These are phyloP conservation scores for Zangia roseola DNA, from an alignment of 768 basidiomycete genomes.

Conservation along the genomic window DNA sequence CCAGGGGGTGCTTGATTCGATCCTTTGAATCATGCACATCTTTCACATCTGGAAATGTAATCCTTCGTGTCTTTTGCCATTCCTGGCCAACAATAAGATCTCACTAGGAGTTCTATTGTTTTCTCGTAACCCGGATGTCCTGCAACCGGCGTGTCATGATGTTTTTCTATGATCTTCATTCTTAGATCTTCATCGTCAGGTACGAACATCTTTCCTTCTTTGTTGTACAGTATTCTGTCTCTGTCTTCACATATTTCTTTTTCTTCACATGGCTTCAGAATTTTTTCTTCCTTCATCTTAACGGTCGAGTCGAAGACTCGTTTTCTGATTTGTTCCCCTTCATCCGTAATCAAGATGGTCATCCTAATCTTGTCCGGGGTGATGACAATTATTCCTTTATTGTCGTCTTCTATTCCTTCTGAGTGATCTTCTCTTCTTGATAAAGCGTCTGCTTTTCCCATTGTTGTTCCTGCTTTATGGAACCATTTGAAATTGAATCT, in stretches of 20 bases:
- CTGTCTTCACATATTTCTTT: too few relatives aligned
- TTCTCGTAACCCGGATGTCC: background rate
- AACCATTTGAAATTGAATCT: background rate
- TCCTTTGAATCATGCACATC: background rate
- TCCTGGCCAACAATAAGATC: background rate
- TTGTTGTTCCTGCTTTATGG: background rate
- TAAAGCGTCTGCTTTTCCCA: background rate
- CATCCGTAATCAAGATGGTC: too few relatives aligned
- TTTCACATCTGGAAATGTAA: background rate
- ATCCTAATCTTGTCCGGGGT: background rate
- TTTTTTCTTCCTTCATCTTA: too few relatives aligned
- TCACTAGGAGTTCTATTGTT: background rate
- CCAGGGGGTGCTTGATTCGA: background rate
- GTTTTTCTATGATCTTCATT: too few relatives aligned
- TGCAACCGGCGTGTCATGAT: background rate
- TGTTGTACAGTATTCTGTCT: too few relatives aligned
- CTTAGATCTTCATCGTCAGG: too few relatives aligned
- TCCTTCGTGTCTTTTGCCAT: background rate
- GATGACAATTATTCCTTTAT: background rate
- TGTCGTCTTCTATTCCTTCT: background rate
- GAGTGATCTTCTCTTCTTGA: background rate
- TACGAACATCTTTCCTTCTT: too few relatives aligned
- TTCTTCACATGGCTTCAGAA: too few relatives aligned
- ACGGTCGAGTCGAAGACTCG: too few relatives aligned
- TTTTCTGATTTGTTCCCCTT: too few relatives aligned